Base-by-base conservation (phyloP, 129 eudicot genomes). In the Helianthus annuus region DNA sequence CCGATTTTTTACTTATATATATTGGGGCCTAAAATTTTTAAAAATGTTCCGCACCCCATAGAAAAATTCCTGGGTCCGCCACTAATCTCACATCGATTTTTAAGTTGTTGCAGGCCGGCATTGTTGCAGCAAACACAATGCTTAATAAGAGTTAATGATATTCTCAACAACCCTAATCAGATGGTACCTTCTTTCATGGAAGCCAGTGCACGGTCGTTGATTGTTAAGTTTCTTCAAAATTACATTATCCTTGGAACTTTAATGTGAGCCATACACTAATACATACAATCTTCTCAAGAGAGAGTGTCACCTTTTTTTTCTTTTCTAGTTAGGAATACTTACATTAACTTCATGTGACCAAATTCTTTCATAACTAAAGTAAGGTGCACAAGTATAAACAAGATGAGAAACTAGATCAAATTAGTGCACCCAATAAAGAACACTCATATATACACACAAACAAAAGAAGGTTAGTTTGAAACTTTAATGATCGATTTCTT, bases 141-240 rank as follows among this genome's bases (percentile, higher is more conserved):
- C 89, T 92, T 22, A 65, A 72, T 66, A 88, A 70, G 71, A 83
- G 59, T 48, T 79, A 53, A 53, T 64, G 54, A 42, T 10, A 32
- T 86, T 38, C 65, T 79, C 46, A 74, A 60, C 65, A 92, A 84
- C 66, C 94, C 96, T 5, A 92, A 83, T 64, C 87, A 81, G 58
- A 92, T 92, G 97, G 84, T 85, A 76, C 95, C 83, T 29, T 84
- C 98, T 53, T 76, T 72, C 84, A 73, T 54, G 68, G 98, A 89
- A 74, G 58, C 81, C 17, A 96, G 91, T 22, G 96, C 98, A 7
- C 85, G 97, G 39, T 46, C 78, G 13, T 82, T 84, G 66, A 87
- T 86, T 56, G 83, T 84, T 49, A 65, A 89, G 56, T 89, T 92
- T 74, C 86, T 92, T 34, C 64, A 72, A 52, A 59, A 76, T 58